Conservation (phyloP, 345 rosid genomes). For the Anastatica hierochuntica region DNA sequence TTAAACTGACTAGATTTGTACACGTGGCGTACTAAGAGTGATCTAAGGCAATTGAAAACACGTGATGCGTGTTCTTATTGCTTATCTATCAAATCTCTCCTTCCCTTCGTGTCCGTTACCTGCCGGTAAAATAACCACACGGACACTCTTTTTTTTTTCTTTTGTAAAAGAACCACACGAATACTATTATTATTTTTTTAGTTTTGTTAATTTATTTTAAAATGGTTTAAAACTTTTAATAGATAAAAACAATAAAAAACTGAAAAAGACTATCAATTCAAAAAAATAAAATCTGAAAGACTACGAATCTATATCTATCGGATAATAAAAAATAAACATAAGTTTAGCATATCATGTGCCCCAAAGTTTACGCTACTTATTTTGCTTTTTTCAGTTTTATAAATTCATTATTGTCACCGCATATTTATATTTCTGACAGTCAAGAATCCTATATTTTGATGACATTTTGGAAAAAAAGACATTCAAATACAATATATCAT, state of each 20-base stretch:
- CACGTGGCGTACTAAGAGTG: slow-evolving; percentile 18
- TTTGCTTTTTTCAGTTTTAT: not conserved
- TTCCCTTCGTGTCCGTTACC: slow-evolving; percentile 18
- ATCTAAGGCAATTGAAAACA: slow-evolving; percentile 20
- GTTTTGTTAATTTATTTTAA: not conserved
- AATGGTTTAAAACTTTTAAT: too few species aligned
- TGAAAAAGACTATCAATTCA: too few species aligned
- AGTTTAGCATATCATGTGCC: slow-evolving; percentile 3
- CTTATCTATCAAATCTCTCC: slow-evolving; percentile 19
- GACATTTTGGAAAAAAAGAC: not conserved
- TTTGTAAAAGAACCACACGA: slow-evolving; percentile 17
- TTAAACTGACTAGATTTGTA: slow-evolving; percentile 15
- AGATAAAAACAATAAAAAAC: too few species aligned
- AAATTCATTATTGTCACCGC: not conserved
- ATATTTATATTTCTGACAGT: not conserved
- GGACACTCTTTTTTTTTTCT: slow-evolving; percentile 7
- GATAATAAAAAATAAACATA: not conserved
- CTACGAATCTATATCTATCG: not conserved
- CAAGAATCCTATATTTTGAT: not conserved
- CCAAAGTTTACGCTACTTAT: not conserved
- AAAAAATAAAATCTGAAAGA: not conserved
- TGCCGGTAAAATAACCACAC: slow-evolving; percentile 19
- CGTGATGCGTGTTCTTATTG: slow-evolving; percentile 28
- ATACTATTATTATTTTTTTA: not conserved
- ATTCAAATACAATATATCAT: not conserved